phyloP scores from a whole-genome alignment of 2,329 filamentous ascomycete genomes.

The Lachnum nothofagi region DNA sequence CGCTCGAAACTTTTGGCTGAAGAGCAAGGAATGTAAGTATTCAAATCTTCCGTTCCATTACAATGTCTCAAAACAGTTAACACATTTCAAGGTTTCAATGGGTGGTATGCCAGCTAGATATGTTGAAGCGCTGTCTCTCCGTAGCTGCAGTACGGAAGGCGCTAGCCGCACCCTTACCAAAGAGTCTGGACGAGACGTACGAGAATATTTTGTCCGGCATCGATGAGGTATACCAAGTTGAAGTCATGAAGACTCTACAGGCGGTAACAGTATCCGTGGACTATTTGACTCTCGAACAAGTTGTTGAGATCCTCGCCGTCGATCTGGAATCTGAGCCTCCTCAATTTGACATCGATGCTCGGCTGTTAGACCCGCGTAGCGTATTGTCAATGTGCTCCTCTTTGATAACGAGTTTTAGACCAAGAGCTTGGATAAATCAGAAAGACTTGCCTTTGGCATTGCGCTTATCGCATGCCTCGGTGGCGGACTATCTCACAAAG shows the following conservation, averaged over 20 bases:
- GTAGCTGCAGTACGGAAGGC: constrained; percentile 24
- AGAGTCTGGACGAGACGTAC: constrained; percentile 34
- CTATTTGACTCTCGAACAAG: constrained; percentile 24
- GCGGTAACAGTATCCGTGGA: constrained; percentile 22
- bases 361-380: constrained; percentile 33
- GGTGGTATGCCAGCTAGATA: constrained; percentile 34
- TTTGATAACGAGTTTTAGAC: constrained; percentile 12
- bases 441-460: constrained; percentile 4
- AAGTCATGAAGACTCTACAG: constrained; percentile 24
- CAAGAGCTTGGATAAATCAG: neutral
- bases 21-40: constrained; percentile 33
- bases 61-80: neutral
- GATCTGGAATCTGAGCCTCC: constrained; percentile 21
- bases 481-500: constrained; percentile 20
- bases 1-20: constrained; percentile 24
- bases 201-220: constrained; percentile 32
- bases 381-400: constrained; percentile 19
- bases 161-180: constrained; percentile 31
- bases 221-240: constrained; percentile 11
- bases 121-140: constrained; percentile 22
- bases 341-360: constrained; percentile 32
- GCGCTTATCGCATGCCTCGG: constrained; percentile 22
- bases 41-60: neutral
- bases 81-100: constrained; percentile 37
- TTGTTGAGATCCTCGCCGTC: constrained; percentile 30